These are phyloP conservation scores for Russula vinacea DNA, from an alignment of 768 basidiomycete species.

Conservation along the genomic window DNA sequence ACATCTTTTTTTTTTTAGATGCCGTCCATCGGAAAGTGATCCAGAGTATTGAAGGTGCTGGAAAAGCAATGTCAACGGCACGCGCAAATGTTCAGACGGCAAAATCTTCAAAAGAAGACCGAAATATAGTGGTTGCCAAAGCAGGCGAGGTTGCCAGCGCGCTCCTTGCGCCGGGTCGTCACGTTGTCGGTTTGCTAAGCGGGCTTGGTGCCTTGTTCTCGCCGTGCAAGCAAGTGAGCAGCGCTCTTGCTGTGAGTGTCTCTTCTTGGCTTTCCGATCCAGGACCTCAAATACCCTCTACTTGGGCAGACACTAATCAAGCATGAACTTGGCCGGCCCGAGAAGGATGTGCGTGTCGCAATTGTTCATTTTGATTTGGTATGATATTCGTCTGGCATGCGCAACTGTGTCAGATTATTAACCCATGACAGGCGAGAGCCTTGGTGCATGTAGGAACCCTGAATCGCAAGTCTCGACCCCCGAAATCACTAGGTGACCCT, in stretches of 20 bases:
- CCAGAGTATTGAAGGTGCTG: slow-evolving; percentile 13
- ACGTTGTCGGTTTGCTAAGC: slow-evolving; percentile 14
- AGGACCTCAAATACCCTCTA: not conserved
- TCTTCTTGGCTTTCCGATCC: not conserved
- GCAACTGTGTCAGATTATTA: not conserved
- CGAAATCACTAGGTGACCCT: slow-evolving; percentile 3
- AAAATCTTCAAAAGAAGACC: slow-evolving; percentile 5
- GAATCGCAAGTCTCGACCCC: slow-evolving; percentile 12
- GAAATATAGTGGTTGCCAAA: slow-evolving; percentile 10
- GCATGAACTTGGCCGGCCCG: not conserved
- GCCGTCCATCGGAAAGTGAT: slow-evolving; percentile 3
- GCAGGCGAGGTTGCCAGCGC: slow-evolving; percentile 14
- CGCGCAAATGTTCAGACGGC: slow-evolving; percentile 1
- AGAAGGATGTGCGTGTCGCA: slow-evolving; percentile 22
- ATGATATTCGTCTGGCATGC: not conserved
- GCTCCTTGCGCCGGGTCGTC: slow-evolving; percentile 16
- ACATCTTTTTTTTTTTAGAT: slow-evolving; percentile 4
- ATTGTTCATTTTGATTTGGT: slow-evolving; percentile 19
- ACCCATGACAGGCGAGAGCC: slow-evolving; percentile 6
- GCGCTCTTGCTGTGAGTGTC: slow-evolving; percentile 7
- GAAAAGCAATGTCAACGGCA: slow-evolving; percentile 7
- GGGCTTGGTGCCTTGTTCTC: slow-evolving; percentile 15
- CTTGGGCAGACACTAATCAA: slow-evolving; percentile 6
- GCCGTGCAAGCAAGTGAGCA: slow-evolving; percentile 19
- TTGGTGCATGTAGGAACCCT: slow-evolving; percentile 14